A percentile compares a stretch with the other conserved stretches of the same genome.
phyloP scores from a whole-genome alignment of 768 basidiomycete species.

The Pleurotus pulmonarius region DNA sequence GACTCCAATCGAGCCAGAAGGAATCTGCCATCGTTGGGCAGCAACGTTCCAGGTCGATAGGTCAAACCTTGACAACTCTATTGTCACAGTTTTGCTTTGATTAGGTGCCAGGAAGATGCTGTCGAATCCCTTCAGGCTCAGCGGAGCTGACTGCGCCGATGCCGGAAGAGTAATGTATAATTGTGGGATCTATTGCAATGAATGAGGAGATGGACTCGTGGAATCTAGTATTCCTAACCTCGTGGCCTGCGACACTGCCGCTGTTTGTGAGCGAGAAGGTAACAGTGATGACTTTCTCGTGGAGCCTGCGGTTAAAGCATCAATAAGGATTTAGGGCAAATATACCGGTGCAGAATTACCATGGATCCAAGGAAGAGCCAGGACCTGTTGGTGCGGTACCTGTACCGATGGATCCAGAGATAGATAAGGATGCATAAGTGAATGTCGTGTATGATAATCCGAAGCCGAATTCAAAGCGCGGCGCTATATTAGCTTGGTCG shows the following conservation, averaged over 20 bases:
- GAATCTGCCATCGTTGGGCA: conserved; percentile 53
- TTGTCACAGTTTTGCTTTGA: conserved; percentile 40
- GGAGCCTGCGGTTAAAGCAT: conserved; percentile 31
- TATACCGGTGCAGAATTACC: conserved; percentile 24
- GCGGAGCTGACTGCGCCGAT: conserved; percentile 44
- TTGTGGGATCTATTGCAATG: conserved; percentile 42
- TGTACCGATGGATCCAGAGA: conserved; percentile 36
- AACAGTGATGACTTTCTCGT: conserved; percentile 47
- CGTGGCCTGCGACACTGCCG: conserved; percentile 49
- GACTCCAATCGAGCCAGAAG: conserved; percentile 42
- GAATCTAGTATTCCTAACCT: conserved; percentile 28
- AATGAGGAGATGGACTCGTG: not conserved
- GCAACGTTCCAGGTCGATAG: conserved; percentile 53
- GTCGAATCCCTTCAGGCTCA: conserved; percentile 55
- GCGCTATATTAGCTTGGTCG: conserved; percentile 40
- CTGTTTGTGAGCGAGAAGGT: conserved; percentile 51
- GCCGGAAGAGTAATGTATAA: conserved; percentile 50
- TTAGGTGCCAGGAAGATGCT: conserved; percentile 41
- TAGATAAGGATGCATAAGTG: conserved; percentile 39
- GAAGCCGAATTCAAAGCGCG: conserved; percentile 50
- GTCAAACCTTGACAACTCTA: conserved; percentile 46
- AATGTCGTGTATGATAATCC: conserved; percentile 58
- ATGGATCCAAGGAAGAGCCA: conserved; percentile 50
- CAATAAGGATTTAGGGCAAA: no score
- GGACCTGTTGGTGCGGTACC: conserved; percentile 41